Evolutionary conservation across 768 basidiomycete species (phyloP).

Genomic region (Lactarius evosmus): DNA sequence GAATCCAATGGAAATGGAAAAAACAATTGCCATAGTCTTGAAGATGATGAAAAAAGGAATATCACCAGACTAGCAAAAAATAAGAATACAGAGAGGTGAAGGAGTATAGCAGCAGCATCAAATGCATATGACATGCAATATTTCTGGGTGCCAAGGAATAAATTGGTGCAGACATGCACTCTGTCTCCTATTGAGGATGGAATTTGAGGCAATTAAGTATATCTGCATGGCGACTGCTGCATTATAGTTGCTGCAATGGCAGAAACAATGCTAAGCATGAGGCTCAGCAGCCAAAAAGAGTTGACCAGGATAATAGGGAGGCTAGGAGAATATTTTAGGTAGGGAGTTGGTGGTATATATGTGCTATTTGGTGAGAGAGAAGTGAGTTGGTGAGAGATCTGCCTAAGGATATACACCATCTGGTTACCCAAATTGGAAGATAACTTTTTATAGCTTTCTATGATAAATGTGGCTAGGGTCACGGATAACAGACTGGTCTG

Average conservation of each 20-base stretch:
- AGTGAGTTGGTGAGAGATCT: constrained; percentile 18
- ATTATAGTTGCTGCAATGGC: constrained; percentile 21
- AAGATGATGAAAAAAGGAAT: constrained; percentile 19
- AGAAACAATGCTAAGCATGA: constrained; percentile 11
- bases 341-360: not conserved
- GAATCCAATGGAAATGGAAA: constrained; percentile 5
- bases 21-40: not conserved
- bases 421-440: constrained; percentile 14
- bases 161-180: constrained; percentile 12
- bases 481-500: constrained; percentile 32
- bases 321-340: not conserved
- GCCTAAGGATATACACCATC: constrained; percentile 3
- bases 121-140: constrained; percentile 12
- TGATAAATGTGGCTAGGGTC: constrained; percentile 26
- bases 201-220: constrained; percentile 10
- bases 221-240: constrained; percentile 21
- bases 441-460: constrained; percentile 27
- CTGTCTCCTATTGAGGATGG: too few species aligned
- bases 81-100: constrained; percentile 24
- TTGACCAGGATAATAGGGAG: constrained; percentile 16
- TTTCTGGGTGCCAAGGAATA: constrained; percentile 17
- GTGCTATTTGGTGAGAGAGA: constrained; percentile 8
- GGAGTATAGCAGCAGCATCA: constrained; percentile 15
- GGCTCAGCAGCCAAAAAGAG: constrained; percentile 20
- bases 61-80: constrained; percentile 20